Percentiles rank a stretch among this genome's conserved stretches.
phyloP scores from a whole-genome alignment of 345 rosid species.

The Draba incana region DNA sequence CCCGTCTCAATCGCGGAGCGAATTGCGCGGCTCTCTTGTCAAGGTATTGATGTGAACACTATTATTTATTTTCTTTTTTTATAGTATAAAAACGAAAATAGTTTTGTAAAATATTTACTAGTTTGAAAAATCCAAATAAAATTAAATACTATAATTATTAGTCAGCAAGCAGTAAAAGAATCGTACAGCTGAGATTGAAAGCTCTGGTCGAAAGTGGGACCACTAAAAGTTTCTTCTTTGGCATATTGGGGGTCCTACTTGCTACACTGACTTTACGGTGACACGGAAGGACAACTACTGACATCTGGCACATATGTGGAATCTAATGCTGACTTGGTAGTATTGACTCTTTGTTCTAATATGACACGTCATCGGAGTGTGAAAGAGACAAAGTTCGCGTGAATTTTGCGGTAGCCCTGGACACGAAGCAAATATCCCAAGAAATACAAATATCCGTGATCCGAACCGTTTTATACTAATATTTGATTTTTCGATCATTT shows the following conservation, averaged over 20 bases:
- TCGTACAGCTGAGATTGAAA: constrained; percentile 41
- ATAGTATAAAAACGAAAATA: background rate
- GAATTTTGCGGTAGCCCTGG: background rate
- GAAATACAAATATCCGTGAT: too few relatives aligned
- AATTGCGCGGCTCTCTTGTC: constrained; percentile 44
- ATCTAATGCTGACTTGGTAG: constrained; percentile 10
- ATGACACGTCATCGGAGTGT: constrained; percentile 26
- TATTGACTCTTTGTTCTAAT: background rate
- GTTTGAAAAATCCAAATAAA: background rate
- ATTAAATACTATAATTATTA: constrained; percentile 1
- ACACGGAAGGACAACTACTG: constrained; percentile 28
- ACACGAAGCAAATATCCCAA: too few relatives aligned
- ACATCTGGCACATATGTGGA: constrained; percentile 31
- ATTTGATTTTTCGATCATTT: too few relatives aligned
- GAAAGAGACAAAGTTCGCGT: constrained; percentile 29
- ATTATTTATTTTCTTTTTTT: background rate
- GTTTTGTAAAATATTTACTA: background rate
- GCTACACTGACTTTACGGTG: constrained; percentile 38
- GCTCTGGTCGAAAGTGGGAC: constrained; percentile 31
- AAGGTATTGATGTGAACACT: constrained; percentile 39
- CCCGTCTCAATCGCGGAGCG: constrained; percentile 44
- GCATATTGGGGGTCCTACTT: constrained; percentile 21
- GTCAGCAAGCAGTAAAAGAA: constrained; percentile 33
- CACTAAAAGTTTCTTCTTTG: constrained; percentile 5
- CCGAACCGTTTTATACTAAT: too few relatives aligned